Percentiles rank a stretch among this genome's conserved stretches.
These are phyloP conservation scores for Irpex rosettiformis DNA, from an alignment of 1,284 basidiomycete species.

Conservation along the genomic window DNA sequence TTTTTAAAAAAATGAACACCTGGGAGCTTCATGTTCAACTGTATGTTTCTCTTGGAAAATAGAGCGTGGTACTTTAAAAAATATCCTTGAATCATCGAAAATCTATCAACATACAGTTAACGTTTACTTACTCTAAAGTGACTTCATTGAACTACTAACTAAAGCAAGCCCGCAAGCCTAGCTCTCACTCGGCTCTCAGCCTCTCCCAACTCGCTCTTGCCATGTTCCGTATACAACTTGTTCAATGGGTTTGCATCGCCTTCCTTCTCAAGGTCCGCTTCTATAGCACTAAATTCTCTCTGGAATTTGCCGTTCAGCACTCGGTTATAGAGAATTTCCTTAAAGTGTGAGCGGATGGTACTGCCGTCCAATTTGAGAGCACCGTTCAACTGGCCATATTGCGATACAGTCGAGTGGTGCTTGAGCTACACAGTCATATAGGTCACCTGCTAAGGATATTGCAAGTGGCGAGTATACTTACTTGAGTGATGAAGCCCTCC, in stretches of 20 bases:
- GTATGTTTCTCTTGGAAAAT: too few species aligned
- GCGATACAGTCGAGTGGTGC: constrained; percentile 59
- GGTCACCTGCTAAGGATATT: neutral
- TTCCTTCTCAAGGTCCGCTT: constrained; percentile 56
- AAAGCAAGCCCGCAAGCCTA: constrained; percentile 42
- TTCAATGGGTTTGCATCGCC: constrained; percentile 54
- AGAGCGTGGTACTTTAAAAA: too few species aligned
- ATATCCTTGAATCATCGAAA: too few species aligned
- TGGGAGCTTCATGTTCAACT: too few species aligned
- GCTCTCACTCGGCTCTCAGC: constrained; percentile 57
- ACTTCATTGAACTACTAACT: too few species aligned
- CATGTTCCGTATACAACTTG: constrained; percentile 47
- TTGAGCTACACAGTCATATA: constrained; percentile 40
- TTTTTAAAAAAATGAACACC: too few species aligned
- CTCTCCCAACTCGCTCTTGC: constrained; percentile 50
- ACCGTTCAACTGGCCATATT: constrained; percentile 59
- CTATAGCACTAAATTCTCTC: constrained; percentile 51
- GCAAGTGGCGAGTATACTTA: constrained; percentile 15
- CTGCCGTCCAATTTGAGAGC: constrained; percentile 53
- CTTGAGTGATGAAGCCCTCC: constrained; percentile 60
- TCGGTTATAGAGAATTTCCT: constrained; percentile 56
- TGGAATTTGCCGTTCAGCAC: constrained; percentile 62
- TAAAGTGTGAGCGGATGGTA: constrained; percentile 47
- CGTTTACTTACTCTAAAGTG: too few species aligned
- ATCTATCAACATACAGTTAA: too few species aligned